Evolutionary conservation across 2,329 filamentous ascomycete genomes (phyloP), one percentile per base, ranked within the genome.

Genomic region (Colletotrichum chlorophyti): DNA sequence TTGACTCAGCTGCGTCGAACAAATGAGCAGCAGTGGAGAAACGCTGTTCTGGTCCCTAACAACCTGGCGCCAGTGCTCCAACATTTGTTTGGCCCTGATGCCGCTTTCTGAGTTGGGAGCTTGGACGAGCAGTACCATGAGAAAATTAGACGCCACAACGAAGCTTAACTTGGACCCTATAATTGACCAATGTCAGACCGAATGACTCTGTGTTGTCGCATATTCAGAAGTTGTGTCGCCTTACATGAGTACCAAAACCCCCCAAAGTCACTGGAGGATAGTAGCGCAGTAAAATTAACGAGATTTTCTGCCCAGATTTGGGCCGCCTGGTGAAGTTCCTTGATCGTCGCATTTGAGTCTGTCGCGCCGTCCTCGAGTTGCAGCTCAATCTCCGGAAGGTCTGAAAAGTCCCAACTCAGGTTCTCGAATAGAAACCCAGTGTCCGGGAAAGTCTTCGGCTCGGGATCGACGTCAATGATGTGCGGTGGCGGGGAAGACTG

Each of bases 171-270:
- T 31, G 2, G 37, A 51, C 37, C 48, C 48, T 51, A 2, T 23
- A 2, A 15, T 9, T 12, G 4, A 23, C 6, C 21, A 14, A 6
- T 11, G 4, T 38, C 10, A 6, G 31, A 14, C 1, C n/a, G 6
- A 15, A 41, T 31, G 5, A 45, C 26, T 6, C 6, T 0, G 0
- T 26, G 7, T 11, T 5, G 10, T 10, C 0, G 4, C 2, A n/a
- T 0, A 35, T 34, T 11, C n/a, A n/a, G n/a, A 21, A 21, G 4
- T 17, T 19, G 14, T 5, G 5, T 12, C 15, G n/a, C 6, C 48
- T 19, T 24, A 51, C 19, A 51, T 2, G 21, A 42, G 7, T 51
- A 17, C 48, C 37, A 34, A 10, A 51, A 42, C 9, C 21, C 19
- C 1, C 48, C 5, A 1, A 51, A 10, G 2, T 42, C 24, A 12